Conservation (phyloP, 306 rosid genomes). For the Cucurbita maxima region DNA sequence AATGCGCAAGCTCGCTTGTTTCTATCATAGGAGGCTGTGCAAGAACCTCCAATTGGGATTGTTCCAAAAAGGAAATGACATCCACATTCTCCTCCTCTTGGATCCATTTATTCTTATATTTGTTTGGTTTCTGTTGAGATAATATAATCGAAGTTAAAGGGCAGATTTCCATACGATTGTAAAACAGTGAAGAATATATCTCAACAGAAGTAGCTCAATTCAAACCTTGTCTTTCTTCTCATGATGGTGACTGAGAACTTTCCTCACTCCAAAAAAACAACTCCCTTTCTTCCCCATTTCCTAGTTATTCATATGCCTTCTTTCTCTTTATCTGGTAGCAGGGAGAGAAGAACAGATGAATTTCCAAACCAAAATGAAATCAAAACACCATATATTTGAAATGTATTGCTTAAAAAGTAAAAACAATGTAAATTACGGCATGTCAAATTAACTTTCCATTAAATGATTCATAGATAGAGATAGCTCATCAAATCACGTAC, state of each 20-base stretch:
- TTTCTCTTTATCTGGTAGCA: neutral
- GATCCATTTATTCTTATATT: slow-evolving; percentile 82
- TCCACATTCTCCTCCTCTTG: slow-evolving; percentile 49
- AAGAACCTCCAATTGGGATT: slow-evolving; percentile 25
- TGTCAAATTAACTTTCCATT: neutral
- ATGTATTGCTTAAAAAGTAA: neutral
- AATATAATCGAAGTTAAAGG: neutral
- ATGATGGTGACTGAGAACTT: slow-evolving; percentile 67
- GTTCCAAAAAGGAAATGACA: slow-evolving; percentile 18
- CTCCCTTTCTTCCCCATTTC: slow-evolving; percentile 88
- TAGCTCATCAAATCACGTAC: neutral
- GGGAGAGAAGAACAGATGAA: neutral
- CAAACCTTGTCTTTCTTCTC: slow-evolving; percentile 54
- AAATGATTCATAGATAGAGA: neutral
- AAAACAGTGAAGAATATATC: neutral
- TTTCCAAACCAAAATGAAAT: neutral
- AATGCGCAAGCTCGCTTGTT: slow-evolving; percentile 36
- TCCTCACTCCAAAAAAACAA: slow-evolving; percentile 85
- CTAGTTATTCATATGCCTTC: slow-evolving; percentile 10
- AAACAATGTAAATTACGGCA: neutral
- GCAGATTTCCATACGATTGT: neutral
- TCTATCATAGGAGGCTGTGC: slow-evolving; percentile 15
- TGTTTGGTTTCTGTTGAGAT: slow-evolving; percentile 14
- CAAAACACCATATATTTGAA: neutral
- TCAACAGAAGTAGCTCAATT: neutral